These are phyloP conservation scores for Kurtzmaniella natalensis DNA, from an alignment of 1,139 yeast genomes.

Conservation along the genomic window DNA sequence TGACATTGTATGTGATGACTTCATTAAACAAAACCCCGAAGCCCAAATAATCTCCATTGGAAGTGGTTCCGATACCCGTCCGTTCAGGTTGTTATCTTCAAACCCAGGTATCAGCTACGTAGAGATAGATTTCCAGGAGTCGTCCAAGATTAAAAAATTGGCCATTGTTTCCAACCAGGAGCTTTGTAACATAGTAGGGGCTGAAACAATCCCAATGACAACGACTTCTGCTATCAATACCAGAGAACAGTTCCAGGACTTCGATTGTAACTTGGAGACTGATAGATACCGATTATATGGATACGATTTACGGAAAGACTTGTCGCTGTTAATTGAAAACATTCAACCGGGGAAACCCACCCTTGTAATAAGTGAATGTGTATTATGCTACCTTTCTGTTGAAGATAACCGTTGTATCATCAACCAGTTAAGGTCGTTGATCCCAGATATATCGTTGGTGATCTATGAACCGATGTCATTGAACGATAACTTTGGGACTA, in stretches of 20 bases:
- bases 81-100: conserved; percentile 45
- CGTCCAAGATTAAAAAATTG: conserved; percentile 56
- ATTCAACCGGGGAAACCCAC: conserved; percentile 58
- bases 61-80: conserved; percentile 94
- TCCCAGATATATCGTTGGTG: conserved; percentile 16
- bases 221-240: conserved; percentile 12
- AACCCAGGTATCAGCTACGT: conserved; percentile 39
- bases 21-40: conserved; percentile 29
- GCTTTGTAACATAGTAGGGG: conserved; percentile 18
- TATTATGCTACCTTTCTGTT: conserved; percentile 74
- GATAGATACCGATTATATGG: conserved; percentile 51
- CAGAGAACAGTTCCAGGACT: conserved; percentile 20
- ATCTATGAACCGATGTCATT: conserved; percentile 86
- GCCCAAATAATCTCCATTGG: conserved; percentile 77
- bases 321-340: conserved; percentile 4
- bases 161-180: conserved; percentile 36
- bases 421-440: conserved; percentile 25
- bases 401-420: conserved; percentile 52
- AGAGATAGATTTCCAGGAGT: conserved; percentile 73
- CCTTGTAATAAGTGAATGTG: conserved; percentile 80
- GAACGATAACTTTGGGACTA: conserved; percentile 69
- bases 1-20: conserved; percentile 48
- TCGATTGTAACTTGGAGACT: conserved; percentile 37
- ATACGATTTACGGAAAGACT: conserved; percentile 44
- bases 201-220: conserved; percentile 8